Evolutionary conservation across 257 asterid species (phyloP).

Genomic region (Oldenlandia corymbosa): DNA sequence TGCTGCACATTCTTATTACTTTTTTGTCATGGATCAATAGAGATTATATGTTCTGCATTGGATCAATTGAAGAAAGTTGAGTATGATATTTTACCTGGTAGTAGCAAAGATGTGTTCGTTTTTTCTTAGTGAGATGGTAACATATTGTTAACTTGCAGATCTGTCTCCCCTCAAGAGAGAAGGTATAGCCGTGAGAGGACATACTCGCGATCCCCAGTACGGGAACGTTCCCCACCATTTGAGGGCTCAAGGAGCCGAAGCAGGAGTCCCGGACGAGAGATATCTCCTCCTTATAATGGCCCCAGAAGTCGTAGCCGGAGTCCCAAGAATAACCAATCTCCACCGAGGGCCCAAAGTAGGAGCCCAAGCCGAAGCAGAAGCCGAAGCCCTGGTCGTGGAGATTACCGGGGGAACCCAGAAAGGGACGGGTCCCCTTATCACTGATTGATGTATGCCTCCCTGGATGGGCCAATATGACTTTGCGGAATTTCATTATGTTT

Average conservation of each 20-base stretch:
- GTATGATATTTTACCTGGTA: too few relatives aligned
- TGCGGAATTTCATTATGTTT: neutral
- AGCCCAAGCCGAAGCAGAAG: constrained; percentile 27
- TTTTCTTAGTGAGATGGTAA: too few relatives aligned
- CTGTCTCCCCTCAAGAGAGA: constrained; percentile 59
- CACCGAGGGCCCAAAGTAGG: constrained; percentile 3
- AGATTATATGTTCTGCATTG: too few relatives aligned
- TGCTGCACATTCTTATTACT: too few relatives aligned
- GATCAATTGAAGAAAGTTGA: too few relatives aligned
- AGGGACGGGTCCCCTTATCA: constrained; percentile 30
- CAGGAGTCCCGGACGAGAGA: constrained; percentile 49
- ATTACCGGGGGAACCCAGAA: constrained; percentile 16
- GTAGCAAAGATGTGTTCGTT: too few relatives aligned
- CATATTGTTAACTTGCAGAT: constrained; percentile 40
- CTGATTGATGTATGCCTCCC: neutral
- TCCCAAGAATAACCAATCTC: constrained; percentile 8
- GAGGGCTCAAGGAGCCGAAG: constrained; percentile 46
- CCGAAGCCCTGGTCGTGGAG: constrained; percentile 28
- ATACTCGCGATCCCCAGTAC: constrained; percentile 37
- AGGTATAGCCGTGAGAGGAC: constrained; percentile 41
- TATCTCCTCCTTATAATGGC: constrained; percentile 18
- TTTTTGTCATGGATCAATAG: too few relatives aligned
- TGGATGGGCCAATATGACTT: neutral
- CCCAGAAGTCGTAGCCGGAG: constrained; percentile 26
- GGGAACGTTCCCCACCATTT: constrained; percentile 43